Conservation (phyloP, 2,329 filamentous ascomycete genomes). For the Cytospora mali region DNA sequence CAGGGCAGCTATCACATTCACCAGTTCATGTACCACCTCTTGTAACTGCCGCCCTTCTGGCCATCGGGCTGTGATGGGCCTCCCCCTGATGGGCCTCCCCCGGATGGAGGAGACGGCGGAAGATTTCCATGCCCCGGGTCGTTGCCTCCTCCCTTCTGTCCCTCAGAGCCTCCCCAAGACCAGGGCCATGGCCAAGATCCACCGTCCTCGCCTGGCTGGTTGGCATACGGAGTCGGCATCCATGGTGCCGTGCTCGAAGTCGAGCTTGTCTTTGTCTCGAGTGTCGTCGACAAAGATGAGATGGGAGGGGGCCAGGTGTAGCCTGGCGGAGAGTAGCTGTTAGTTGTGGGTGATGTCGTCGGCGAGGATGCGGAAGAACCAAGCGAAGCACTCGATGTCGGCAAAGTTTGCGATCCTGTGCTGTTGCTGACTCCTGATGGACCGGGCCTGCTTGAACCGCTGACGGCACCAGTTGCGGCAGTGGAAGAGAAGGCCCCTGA, state of each 20-base stretch:
- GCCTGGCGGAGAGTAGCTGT: slow-evolving; percentile 2
- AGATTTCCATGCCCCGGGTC: not conserved
- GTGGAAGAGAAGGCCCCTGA: not conserved
- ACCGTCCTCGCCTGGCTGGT: slow-evolving; percentile 3
- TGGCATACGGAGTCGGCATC: slow-evolving; percentile 19
- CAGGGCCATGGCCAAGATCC: slow-evolving; percentile 1
- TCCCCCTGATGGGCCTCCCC: not conserved
- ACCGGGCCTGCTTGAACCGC: not conserved
- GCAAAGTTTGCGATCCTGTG: slow-evolving; percentile 4
- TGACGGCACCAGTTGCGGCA: not conserved
- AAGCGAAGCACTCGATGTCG: not conserved
- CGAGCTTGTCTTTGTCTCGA: slow-evolving; percentile 17
- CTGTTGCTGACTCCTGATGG: slow-evolving; percentile 10
- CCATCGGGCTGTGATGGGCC: not conserved
- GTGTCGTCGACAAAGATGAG: slow-evolving; percentile 16
- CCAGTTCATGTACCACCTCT: slow-evolving; percentile 20
- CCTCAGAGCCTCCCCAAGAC: slow-evolving; percentile 1
- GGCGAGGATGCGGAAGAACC: slow-evolving; percentile 1
- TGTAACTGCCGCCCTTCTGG: not conserved
- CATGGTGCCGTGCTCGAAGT: slow-evolving; percentile 2
- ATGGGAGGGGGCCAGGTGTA: slow-evolving; percentile 8
- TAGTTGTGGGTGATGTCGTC: not conserved
- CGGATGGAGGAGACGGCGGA: not conserved
- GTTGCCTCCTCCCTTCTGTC: not conserved
- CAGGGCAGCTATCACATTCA: not conserved